Evolutionary conservation across 108 stramenopile species (phyloP), one percentile per base, ranked within the genome.

Genomic region (Nannochloropsis granulata): DNA sequence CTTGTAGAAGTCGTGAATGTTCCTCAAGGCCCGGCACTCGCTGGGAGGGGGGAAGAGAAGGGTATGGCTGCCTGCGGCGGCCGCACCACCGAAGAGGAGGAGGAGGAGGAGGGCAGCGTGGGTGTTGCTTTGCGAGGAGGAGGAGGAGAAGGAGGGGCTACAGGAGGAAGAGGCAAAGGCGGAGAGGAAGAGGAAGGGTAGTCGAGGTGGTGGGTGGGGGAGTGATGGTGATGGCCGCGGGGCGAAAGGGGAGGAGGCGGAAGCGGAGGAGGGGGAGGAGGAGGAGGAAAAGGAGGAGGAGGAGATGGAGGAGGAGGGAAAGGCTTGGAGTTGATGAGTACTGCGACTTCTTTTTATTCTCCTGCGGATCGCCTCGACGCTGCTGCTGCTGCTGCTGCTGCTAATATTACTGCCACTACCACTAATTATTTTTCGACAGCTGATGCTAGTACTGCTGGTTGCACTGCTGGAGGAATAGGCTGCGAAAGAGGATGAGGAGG

Each of bases 1-100:
- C 23, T 79, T 24, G 56, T 86, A 86, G 78, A 86, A 83, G 78
- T 86, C 86, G 79, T 86, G 86, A 13, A 86, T 86, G 44, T 79
- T 86, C 25, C 56, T 83, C 25, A 71, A n/a, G 56, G 56, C 56
- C 1, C 56, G 56, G 2, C 56, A 71, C n/a, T 71, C 56, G 21
- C 56, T 7, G 56, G 56, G 56, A 0, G 56, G 11, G n/a, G 56
- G 21, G 16, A 9, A n/a, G 21, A 71, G 11, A 16, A 71, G 56
- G 5, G 34, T 34, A 34, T 34, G 34, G 34, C 34, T 34, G 34
- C 34, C 34, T 34, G 34, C 34, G 34, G 34, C 34, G 34, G 34
- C 34, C 21, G 0, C 16, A 16, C 56, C 56, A 16, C 21, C n/a
- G 21, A 16, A 71, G 56, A 16, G 21, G 16, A 71, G 56, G 21